phyloP scores from a whole-genome alignment of 2,329 filamentous ascomycete genomes.

The Fusarium sp. region DNA sequence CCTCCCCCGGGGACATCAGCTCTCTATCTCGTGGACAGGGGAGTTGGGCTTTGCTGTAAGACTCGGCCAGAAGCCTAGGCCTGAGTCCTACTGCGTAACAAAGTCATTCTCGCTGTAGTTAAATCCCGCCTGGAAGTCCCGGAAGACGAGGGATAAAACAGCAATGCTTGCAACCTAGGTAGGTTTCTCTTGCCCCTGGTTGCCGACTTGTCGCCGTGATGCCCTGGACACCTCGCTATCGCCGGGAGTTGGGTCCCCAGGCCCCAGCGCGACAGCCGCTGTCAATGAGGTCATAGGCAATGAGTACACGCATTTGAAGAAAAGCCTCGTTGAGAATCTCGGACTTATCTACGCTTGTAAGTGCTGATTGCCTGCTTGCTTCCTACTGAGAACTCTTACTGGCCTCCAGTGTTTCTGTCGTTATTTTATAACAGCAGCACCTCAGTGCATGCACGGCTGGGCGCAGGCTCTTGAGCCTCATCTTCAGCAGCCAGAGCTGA shows the following conservation, averaged over 20 bases:
- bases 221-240: constrained; percentile 37
- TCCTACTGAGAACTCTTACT: background rate
- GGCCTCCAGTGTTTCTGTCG: background rate
- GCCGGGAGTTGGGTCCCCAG: constrained; percentile 15
- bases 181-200: constrained; percentile 34
- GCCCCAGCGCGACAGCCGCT: constrained; percentile 40
- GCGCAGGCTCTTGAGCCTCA: constrained; percentile 8
- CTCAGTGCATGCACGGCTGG: constrained; percentile 1
- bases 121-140: constrained; percentile 29
- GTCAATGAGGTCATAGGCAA: constrained; percentile 46
- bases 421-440: background rate
- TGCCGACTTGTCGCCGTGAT: constrained; percentile 45
- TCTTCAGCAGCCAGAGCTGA: constrained; percentile 8
- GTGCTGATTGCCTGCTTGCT: constrained; percentile 1
- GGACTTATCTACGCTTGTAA: constrained; percentile 13
- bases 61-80: constrained; percentile 3
- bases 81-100: too few species aligned
- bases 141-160: constrained; percentile 38
- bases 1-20: constrained; percentile 11
- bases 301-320: constrained; percentile 5
- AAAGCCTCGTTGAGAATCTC: constrained; percentile 13
- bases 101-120: background rate
- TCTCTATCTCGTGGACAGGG: constrained; percentile 8
- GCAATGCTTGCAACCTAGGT: constrained; percentile 30
- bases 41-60: background rate